A percentile compares a stretch with the other conserved stretches of the same genome.
These are phyloP conservation scores for Trypanosoma platydactyli DNA, from an alignment of 208 protist genomes.

Conservation along the genomic window DNA sequence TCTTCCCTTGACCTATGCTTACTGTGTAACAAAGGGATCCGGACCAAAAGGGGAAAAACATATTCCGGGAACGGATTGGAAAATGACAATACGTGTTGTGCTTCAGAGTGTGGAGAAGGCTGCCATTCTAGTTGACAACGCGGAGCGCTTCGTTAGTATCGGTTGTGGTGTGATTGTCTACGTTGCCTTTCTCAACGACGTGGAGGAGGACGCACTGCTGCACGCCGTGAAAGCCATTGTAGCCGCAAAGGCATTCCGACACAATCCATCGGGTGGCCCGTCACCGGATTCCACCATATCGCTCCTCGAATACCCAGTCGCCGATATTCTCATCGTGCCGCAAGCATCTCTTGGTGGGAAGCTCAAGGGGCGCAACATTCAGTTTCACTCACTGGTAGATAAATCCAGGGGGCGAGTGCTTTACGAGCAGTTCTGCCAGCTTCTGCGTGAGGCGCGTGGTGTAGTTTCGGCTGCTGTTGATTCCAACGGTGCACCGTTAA, in stretches of 20 bases:
- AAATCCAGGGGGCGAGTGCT: slow-evolving; percentile 51
- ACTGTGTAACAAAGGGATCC: not conserved
- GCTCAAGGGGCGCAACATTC: slow-evolving; percentile 74
- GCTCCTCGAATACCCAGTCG: slow-evolving; percentile 42
- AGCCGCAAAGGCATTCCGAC: slow-evolving; percentile 73
- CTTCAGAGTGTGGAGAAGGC: slow-evolving; percentile 75
- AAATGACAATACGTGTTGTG: slow-evolving; percentile 69
- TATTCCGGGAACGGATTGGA: not conserved
- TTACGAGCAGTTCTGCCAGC: slow-evolving; percentile 65
- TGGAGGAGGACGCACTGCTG: slow-evolving; percentile 50
- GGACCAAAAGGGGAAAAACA: not conserved
- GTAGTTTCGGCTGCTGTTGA: slow-evolving; percentile 47
- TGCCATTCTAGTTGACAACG: slow-evolving; percentile 76
- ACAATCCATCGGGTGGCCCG: slow-evolving; percentile 42
- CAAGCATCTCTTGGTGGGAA: slow-evolving; percentile 88
- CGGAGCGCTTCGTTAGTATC: slow-evolving; percentile 47
- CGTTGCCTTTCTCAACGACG: slow-evolving; percentile 61
- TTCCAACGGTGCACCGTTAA: slow-evolving; percentile 47
- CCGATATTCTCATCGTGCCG: slow-evolving; percentile 83
- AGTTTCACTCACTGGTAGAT: slow-evolving; percentile 78
- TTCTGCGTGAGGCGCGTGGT: slow-evolving; percentile 50
- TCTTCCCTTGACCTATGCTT: not conserved
- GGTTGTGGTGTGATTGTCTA: slow-evolving; percentile 75
- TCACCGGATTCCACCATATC: slow-evolving; percentile 30
- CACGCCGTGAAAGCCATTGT: slow-evolving; percentile 52